These are phyloP conservation scores for Nemania bipapillata DNA, from an alignment of 2,329 filamentous ascomycete species.

Conservation along the genomic window DNA sequence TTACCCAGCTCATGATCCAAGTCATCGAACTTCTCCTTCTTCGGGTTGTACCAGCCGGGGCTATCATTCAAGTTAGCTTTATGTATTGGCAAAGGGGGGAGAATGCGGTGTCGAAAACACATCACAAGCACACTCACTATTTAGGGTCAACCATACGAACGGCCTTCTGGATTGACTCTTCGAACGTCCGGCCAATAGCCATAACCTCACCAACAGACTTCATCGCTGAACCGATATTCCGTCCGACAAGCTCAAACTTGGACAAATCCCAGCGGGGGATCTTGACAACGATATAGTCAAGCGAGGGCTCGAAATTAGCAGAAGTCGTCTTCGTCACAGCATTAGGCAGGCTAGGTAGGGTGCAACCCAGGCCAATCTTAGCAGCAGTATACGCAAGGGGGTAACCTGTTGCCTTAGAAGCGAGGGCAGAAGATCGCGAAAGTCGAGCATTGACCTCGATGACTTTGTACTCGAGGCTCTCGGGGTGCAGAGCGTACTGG, in stretches of 20 bases:
- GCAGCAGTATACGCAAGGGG: conserved; percentile 96
- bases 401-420: conserved; percentile 97
- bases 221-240: conserved; percentile 97
- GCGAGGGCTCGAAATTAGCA: conserved; percentile 96
- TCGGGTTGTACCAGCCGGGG: conserved; percentile 8
- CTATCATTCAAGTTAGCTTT: neutral
- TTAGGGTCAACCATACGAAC: conserved; percentile 95
- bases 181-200: conserved; percentile 98
- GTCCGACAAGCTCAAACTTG: conserved; percentile 99
- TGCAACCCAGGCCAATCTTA: conserved; percentile 97
- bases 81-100: neutral
- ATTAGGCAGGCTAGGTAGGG: conserved; percentile 93
- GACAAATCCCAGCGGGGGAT: conserved; percentile 97
- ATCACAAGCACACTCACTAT: conserved; percentile 74
- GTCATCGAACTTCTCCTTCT: conserved; percentile 93
- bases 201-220: conserved; percentile 99
- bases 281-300: conserved; percentile 98
- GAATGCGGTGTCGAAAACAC: neutral
- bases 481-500: conserved; percentile 95
- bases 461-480: conserved; percentile 96
- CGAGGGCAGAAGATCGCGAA: conserved; percentile 94
- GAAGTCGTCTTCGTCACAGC: conserved; percentile 98
- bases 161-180: conserved; percentile 99
- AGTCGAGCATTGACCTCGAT: conserved; percentile 99
- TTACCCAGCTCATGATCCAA: conserved; percentile 79